phyloP scores from a whole-genome alignment of 805 yeast genomes.

The Spathaspora hagerdaliae region DNA sequence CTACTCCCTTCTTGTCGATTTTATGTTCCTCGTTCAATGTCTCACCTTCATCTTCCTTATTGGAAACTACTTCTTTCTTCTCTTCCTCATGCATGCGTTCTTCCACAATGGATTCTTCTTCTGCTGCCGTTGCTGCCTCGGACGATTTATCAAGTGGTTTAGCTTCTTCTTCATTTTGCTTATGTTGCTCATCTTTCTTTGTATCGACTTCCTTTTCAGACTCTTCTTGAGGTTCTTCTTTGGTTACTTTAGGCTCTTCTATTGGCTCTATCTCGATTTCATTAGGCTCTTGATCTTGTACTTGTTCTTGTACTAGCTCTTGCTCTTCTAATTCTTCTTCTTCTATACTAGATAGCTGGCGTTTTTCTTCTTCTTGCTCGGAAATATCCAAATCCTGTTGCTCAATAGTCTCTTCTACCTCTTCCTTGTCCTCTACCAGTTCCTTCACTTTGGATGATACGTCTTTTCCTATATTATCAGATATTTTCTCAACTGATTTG shows the following conservation, averaged over 20 bases:
- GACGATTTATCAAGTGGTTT: no score
- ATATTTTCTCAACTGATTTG: background rate
- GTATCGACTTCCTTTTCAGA: constrained; percentile 5
- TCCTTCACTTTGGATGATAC: background rate
- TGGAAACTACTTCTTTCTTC: background rate
- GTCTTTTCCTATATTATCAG: no score
- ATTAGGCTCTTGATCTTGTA: background rate
- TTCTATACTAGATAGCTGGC: constrained; percentile 2
- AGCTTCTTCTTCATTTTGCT: constrained; percentile 8
- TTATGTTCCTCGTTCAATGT: constrained; percentile 4
- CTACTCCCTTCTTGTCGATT: background rate
- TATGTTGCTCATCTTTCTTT: constrained; percentile 4
- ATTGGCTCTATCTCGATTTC: constrained; percentile 1
- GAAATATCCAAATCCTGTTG: constrained; percentile 9
- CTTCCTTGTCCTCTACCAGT: constrained; percentile 5
- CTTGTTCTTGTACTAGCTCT: background rate
- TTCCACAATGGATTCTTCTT: background rate
- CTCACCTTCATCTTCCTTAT: constrained; percentile 3
- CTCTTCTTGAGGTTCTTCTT: constrained; percentile 1
- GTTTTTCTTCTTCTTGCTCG: constrained; percentile 6
- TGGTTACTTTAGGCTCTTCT: constrained; percentile 1
- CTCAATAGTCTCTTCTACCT: constrained; percentile 6
- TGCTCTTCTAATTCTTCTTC: background rate
- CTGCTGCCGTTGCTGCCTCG: constrained; percentile 7
- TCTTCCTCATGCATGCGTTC: background rate